Base-by-base conservation (phyloP, 2,329 filamentous ascomycete species). In the Lanzia echinophila region DNA sequence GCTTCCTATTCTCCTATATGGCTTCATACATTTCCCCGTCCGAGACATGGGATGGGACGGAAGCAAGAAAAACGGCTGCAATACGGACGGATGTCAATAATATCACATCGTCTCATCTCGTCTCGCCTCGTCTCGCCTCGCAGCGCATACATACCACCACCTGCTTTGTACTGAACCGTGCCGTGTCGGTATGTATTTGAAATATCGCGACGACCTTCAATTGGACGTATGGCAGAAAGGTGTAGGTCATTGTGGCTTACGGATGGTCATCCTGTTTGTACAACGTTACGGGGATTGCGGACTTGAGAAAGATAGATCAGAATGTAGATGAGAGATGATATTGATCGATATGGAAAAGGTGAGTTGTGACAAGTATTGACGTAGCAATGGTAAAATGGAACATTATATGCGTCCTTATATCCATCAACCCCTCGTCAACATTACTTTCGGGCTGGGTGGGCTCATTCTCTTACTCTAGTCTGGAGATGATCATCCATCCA, bases 1-100 rank as follows among this genome's bases (percentile, higher is more conserved):
- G n/a, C n/a, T 44, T 44, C 41, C 41, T 44, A 44, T 44, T 44
- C 41, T 44, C 41, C 41, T 44, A 44, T 44, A 44, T 28, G 41
- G 41, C 41, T 44, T 31, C 41, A 24, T 28, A 28, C 41, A 44
- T 24, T 15, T 31, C 15, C 41, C 41, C 41, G 41, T 28, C 22
- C 41, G 22, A 44, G 41, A 44, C 41, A 44, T 44, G 11, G 41
- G 13, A 12, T 22, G 17, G 41, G 12, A 24, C 22, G 41, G 41
- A 44, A 24, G 41, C 41, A 44, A 17, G 38, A 19, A 20, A 41
- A 41, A 41, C 38, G 38, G 38, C 38, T 41, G 38, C 38, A 41
- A 41, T 41, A 41, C 38, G 20, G 38, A 3, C 12, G 17, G 17
- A 20, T 41, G 20, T 41, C 38, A 41, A 41, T 20, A 28, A 41